Conservation (phyloP, 148 eudicot species). For the Salicornia ramosissima region DNA sequence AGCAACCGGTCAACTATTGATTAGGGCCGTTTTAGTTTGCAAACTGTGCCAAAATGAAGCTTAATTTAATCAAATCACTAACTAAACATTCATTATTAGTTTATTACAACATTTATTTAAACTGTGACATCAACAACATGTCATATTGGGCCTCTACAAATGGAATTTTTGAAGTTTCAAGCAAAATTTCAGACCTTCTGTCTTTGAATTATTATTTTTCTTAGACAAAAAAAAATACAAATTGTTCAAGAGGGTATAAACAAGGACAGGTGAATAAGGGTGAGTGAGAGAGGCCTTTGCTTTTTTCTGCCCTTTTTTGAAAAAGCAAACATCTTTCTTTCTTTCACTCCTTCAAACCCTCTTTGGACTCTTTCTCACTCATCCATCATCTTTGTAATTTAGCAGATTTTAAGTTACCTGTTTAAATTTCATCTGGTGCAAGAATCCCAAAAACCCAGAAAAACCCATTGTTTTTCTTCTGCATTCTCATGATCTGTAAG, state of each 20-base stretch:
- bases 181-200: background rate
- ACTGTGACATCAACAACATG: constrained; percentile 9
- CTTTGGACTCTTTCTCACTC: constrained; percentile 17
- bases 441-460: constrained; percentile 27
- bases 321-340: constrained; percentile 22
- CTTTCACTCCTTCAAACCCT: background rate
- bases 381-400: constrained; percentile 1
- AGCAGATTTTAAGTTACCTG: constrained; percentile 17
- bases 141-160: constrained; percentile 5
- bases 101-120: background rate
- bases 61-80: background rate
- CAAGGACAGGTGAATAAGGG: no score
- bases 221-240: constrained; percentile 9
- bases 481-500: constrained; percentile 57
- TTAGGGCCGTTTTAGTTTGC: background rate
- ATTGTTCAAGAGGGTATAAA: constrained; percentile 5
- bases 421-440: constrained; percentile 20
- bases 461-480: constrained; percentile 17
- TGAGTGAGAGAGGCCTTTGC: no score
- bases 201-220: background rate
- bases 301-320: constrained; percentile 20
- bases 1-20: constrained; percentile 10
- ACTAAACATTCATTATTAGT: background rate
- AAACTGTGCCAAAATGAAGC: background rate
- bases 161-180: constrained; percentile 16